Base-by-base conservation (phyloP, 2,329 filamentous ascomycete species). In the Grosmannia huntii region DNA sequence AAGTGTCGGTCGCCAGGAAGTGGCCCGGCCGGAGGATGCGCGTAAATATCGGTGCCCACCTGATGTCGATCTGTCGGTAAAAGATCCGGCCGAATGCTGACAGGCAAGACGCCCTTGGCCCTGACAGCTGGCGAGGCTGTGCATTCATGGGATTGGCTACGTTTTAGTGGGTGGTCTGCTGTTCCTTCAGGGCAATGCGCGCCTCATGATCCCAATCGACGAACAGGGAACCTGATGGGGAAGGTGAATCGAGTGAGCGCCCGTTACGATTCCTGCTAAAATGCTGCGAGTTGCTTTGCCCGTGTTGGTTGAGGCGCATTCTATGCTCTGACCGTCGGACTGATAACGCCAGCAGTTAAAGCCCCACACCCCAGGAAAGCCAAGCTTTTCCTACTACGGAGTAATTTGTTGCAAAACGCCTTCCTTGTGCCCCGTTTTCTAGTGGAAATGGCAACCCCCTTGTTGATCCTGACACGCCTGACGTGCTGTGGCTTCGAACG, bases 361-460 rank as follows among this genome's bases (percentile, higher is more conserved):
- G 56, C 11, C 44, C 41, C 52, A 52, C 57, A 55, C 57, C 57
- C 57, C 57, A 50, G 52, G 50, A 58, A 53, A 31, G 52, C 57
- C 52, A 58, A 58, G 57, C 57, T 58, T 55, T 55, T 53, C 23
- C n/a, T 16, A 21, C 38, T 33, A 16, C 36, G 36, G 28, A 28
- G 28, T 28, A 28, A n/a, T n/a, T n/a, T n/a, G n/a, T n/a, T 9
- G 19, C 16, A 52, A 33, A 5, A 21, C 27, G 5, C 50, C 27
- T 16, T 14, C 33, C 12, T 36, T 36, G 5, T 7, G 28, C 36
- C 36, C 36, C 36, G 36, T 38, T 38, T 31, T 28, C 27, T 31
- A 19, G 49, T 28, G 49, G 16, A 41, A 19, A 44, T 44, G 41
- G 4, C 41, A 44, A 19, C 41, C 41, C 41, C 41, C 19, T 9